These are phyloP conservation scores for Filosporella fistucella DNA, from an alignment of 495 filamentous ascomycete genomes.

Conservation along the genomic window DNA sequence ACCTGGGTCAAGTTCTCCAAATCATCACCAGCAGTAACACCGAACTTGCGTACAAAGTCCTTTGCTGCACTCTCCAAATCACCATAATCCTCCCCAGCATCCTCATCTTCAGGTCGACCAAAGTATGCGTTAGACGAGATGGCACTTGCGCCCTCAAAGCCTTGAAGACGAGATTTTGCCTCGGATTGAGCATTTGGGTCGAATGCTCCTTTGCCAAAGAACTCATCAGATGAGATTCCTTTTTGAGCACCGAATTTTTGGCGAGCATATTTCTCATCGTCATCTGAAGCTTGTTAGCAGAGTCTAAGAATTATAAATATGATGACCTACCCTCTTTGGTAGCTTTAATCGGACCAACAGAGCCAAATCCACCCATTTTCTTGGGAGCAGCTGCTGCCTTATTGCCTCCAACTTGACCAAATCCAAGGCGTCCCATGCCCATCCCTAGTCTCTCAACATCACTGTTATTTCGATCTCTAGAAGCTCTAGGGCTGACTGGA, in stretches of 20 bases:
- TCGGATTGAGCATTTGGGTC: conserved; percentile 77
- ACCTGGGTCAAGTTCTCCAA: conserved; percentile 80
- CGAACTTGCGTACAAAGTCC: conserved; percentile 92
- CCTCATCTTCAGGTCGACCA: conserved; percentile 67
- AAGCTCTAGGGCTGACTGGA: conserved; percentile 59
- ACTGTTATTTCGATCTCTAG: conserved; percentile 50
- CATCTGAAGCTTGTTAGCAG: conserved; percentile 44
- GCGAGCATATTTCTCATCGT: conserved; percentile 70
- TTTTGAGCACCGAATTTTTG: conserved; percentile 88
- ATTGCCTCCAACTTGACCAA: conserved; percentile 74
- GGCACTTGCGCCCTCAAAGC: conserved; percentile 86
- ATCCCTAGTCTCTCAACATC: conserved; percentile 90
- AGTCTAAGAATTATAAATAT: not conserved
- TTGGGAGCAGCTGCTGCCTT: conserved; percentile 55
- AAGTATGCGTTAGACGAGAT: conserved; percentile 98
- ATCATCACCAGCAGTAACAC: conserved; percentile 91
- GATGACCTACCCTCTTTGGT: conserved; percentile 59
- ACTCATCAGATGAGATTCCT: conserved; percentile 95
- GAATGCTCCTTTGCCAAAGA: conserved; percentile 86
- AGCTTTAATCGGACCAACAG: conserved; percentile 65
- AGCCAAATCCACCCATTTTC: conserved; percentile 84
- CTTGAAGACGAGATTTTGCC: conserved; percentile 78
- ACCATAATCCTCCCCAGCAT: conserved; percentile 71
- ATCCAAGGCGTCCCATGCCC: conserved; percentile 83
- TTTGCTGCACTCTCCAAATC: conserved; percentile 88